Evolutionary conservation across 768 basidiomycete genomes (phyloP), one percentile per base, ranked within the genome.

Genomic region (Lactifluus echinatus): DNA sequence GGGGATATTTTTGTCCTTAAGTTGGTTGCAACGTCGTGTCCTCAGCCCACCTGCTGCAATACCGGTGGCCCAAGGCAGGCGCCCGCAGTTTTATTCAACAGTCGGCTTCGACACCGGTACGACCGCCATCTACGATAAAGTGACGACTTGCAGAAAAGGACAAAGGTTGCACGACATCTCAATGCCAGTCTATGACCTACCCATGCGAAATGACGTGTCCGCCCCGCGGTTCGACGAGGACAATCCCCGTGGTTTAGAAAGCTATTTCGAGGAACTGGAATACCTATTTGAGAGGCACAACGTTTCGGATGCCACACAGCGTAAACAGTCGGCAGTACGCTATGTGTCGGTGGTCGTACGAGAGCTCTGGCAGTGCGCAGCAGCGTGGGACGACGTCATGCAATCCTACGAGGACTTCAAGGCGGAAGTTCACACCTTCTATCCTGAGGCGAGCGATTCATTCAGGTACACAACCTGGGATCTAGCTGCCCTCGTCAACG

Each of bases 171-270:
- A 5, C 31, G 10, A 31, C 5, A 31, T 11, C 2, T 34, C 40
- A 2, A 42, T 42, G 40, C 21, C 40, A 12, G 40, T 42, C 40
- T 42, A 21, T 21, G 40, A 42, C 40, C 21, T 42, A 21, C 40
- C 40, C 11, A 42, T 21, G n/a, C 40, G 11, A 42, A 42, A 23
- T 42, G 40, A 42, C 21, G 8, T 23, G 21, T 42, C 40, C 34
- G 84, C 19, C 82, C 85, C 28, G 21, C 47, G 28, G 48, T n/a
- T 39, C 19, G 29, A 37, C n/a, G 51, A 31, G 15, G n/a, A 23
- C 15, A 23, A 26, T 37, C 39, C 39, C 26, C 50, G 50, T 23
- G 34, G 34, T 19, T 26, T 36, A 23, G n/a, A 7, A 39, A 15
- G 24, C 34, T 39, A 31, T 51, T 39, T 51, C 10, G 34, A 51